phyloP scores from a whole-genome alignment of 2,329 filamentous ascomycete species.

The Alternaria ventricosa region DNA sequence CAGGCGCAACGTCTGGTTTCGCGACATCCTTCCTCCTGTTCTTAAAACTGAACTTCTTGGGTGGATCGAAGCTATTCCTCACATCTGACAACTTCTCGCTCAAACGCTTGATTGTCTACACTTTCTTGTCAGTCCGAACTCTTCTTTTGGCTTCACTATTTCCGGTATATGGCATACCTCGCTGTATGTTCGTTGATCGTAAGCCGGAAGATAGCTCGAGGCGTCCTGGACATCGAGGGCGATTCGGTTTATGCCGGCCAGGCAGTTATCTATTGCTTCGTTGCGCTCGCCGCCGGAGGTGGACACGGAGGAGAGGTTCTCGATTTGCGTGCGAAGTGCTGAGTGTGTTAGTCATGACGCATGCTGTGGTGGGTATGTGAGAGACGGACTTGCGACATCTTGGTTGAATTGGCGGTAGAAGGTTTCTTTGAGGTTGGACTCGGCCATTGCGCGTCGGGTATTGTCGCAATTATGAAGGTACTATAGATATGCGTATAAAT shows the following conservation, averaged over 20 bases:
- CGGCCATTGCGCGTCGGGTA: constrained; percentile 6
- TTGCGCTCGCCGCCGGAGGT: constrained; percentile 75
- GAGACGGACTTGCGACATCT: constrained; percentile 68
- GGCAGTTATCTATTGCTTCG: constrained; percentile 79
- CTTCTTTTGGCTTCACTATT: constrained; percentile 78
- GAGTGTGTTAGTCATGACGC: constrained; percentile 15
- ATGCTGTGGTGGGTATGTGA: background rate
- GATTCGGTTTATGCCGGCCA: constrained; percentile 79
- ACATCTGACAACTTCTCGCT: constrained; percentile 78
- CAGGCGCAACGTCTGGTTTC: background rate
- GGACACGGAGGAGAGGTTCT: constrained; percentile 67
- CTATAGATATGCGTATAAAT: too few species aligned
- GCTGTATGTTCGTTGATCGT: constrained; percentile 86
- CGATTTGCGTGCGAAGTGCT: constrained; percentile 81
- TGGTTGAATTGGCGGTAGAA: constrained; percentile 87
- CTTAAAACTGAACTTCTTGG: constrained; percentile 85
- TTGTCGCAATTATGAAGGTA: too few species aligned
- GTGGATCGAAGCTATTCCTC: constrained; percentile 69
- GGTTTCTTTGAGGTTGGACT: constrained; percentile 68
- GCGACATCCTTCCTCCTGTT: constrained; percentile 59
- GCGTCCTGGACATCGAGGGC: constrained; percentile 87
- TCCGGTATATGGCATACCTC: constrained; percentile 78
- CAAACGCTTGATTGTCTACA: constrained; percentile 77
- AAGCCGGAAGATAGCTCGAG: constrained; percentile 79
- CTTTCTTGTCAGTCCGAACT: constrained; percentile 52